Base-by-base conservation (phyloP, 1,139 yeast genomes). In the Magnusiomyces suaveolens region DNA sequence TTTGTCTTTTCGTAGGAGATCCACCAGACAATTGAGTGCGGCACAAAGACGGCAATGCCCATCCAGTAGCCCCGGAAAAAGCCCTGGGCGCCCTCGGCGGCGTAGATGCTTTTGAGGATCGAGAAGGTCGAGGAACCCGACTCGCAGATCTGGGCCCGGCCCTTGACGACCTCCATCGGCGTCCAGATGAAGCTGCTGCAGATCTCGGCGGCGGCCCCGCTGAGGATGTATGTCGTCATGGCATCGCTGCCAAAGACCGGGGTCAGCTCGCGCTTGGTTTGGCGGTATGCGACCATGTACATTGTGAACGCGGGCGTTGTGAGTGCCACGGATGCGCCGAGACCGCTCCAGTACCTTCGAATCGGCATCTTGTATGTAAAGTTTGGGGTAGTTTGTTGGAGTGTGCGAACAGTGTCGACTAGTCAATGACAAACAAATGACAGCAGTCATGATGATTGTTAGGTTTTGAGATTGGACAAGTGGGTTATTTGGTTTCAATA, bases 101-200 rank as follows among this genome's bases (percentile, higher is more conserved):
- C 52, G 54, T 66, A 66, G 14, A 73, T 71, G 24, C 59, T 52
- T 8, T 59, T 55, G 16, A 70, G 53, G 24, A 69, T 59, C 23
- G 57, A 53, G 41, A 56, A 12, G 2, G 71, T 62, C 20, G 62
- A 55, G 3, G 60, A 53, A 16, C 54, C 49, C 12, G 58, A 56
- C 36, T 62, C 60, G 38, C 66, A 62, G 32, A 73, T 69, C 60
- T 73, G 77, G 67, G 71, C 66, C 20, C 75, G 64, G 46, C 76
- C 77, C 60, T 73, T 73, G 52, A 73, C 60, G 10, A 73, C 76
- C 61, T 73, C 77, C 70, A 74, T 72, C 1, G 77, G 77, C 16
- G 77, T 73, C 75, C 76, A 74, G n/a, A 73, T 62, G 47, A 70
- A 60, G 21, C 73, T 69, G 50, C 73, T 68, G 2, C 71, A 65